Conservation (phyloP, 1,284 basidiomycete genomes). For the Tremellales sp. region DNA sequence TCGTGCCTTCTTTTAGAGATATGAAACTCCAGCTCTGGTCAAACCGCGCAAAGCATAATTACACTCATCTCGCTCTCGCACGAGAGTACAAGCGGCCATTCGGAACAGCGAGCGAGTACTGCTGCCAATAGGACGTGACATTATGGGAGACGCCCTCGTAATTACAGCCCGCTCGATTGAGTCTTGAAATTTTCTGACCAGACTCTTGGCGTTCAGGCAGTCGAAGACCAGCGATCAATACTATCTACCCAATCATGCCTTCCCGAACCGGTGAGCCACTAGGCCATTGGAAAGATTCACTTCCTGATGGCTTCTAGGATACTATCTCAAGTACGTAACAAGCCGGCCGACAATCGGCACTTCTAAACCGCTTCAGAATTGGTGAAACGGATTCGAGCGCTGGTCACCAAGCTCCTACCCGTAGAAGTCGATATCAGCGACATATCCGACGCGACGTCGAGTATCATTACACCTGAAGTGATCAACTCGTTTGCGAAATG, state of each 20-base stretch:
- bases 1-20: too few species aligned
- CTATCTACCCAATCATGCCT: conserved; percentile 29
- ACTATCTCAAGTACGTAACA: conserved; percentile 29
- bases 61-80: too few species aligned
- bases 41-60: too few species aligned
- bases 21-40: too few species aligned
- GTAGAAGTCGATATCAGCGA: conserved; percentile 55
- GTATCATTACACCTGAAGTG: conserved; percentile 49
- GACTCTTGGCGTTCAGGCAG: conserved; percentile 24
- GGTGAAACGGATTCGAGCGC: conserved; percentile 69
- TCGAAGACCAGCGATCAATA: conserved; percentile 42
- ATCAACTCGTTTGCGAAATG: conserved; percentile 49
- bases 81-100: too few species aligned
- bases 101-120: too few species aligned
- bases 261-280: conserved; percentile 36
- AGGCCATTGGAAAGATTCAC: background rate
- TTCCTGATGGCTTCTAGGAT: conserved; percentile 23
- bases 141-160: too few species aligned
- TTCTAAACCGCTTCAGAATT: conserved; percentile 49
- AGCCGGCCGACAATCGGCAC: background rate
- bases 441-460: conserved; percentile 44
- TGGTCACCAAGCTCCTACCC: conserved; percentile 74
- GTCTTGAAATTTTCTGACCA: too few species aligned
- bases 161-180: too few species aligned
- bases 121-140: too few species aligned